Base-by-base conservation (phyloP, 176 grass and related monocot species). In the Rhynchospora pubera region DNA sequence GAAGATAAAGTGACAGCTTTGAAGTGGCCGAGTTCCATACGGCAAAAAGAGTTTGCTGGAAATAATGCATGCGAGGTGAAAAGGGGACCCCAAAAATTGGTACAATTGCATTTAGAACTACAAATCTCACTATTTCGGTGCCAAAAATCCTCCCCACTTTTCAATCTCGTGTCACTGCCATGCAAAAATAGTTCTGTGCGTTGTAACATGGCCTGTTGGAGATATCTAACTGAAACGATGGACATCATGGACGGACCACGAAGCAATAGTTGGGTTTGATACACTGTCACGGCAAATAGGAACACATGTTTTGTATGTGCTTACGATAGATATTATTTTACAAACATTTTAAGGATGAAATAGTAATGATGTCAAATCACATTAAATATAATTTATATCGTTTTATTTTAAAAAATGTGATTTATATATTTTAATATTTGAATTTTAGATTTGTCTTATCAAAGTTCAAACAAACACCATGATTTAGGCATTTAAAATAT, bases 131-230 rank as follows among this genome's bases (percentile, higher is more conserved):
- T 24, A 52, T 74, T 74, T 28, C 2, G 46, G 70, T 50, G 51
- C 11, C 70, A 52, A 42, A 66, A 22, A 51, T 3, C 46, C 70
- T n/a, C n/a, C 45, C 70, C 70, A 26, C 46, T 73, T n/a, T 73
- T 51, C 1, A 72, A 72, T 6, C 15, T 50, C 32, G 0, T 67
- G 43, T n/a, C 13, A 42, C 2, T 67, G 64, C 30, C 64, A 67
- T 15, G 64, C 1, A 1, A 68, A 13, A 68, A 21, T 45, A 4
- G 39, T 69, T 34, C 45, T 74, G 70, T 74, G 15, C 70, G 51
- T 51, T 74, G 69, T 51, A 52, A 74, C 70, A 74, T 74, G 70
- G 22, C n/a, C 14, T 52, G 45, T 74, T 74, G 46, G 45, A 45
- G 68, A 72, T 72, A 26, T 44, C 69, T 46, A 50, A 22, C 16